Base-by-base conservation (phyloP, 2,329 filamentous ascomycete species). In the Leptodontidium sp. region DNA sequence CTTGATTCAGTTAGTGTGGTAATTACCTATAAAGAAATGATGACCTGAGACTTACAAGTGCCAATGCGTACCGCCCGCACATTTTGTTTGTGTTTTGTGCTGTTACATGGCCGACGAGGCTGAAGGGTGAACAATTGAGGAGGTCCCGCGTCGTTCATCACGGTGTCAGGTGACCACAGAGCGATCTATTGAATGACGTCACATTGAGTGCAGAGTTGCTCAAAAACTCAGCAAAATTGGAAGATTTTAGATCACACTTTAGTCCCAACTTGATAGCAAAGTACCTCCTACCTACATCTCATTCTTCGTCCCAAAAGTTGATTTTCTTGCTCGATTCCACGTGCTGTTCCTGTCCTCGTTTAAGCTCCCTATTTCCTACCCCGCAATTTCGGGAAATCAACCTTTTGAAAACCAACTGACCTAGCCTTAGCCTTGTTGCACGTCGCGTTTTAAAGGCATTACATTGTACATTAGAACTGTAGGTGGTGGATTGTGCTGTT, bases 1-100 rank as follows among this genome's bases (percentile, higher is more conserved):
- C 93, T 97, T 64, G 49, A 47, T 45, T 47, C 8, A 26, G 40
- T 74, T 32, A 67, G 49, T 59, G 61, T 17, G 14, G 1, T 29
- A 38, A 17, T 17, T 4, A 24, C 11, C 26, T 57, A 12, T 45
- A 43, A 15, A 40, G 24, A 4, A 4, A 21, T 8, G 8, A 12
- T 15, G 53, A 1, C 2, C 14, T 5, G 4, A 2, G 26, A 21
- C 72, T 61, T 74, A 79, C 77, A 68, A 78, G 62, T 49, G 72
- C 74, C 32, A 78, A 64, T 17, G 75, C 73, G 49, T 79, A 79
- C 43, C 78, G 74, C 57, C 78, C 78, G 66, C 78, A 79, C 78
- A 79, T 79, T 14, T 47, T 73, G 67, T 24, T 14, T 2, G 6
- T 47, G 38, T 47, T 57, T 47, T 45, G 24, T 45, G 26, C 50